phyloP scores from a whole-genome alignment of 1,284 basidiomycete genomes.

The Malassezia japonica region DNA sequence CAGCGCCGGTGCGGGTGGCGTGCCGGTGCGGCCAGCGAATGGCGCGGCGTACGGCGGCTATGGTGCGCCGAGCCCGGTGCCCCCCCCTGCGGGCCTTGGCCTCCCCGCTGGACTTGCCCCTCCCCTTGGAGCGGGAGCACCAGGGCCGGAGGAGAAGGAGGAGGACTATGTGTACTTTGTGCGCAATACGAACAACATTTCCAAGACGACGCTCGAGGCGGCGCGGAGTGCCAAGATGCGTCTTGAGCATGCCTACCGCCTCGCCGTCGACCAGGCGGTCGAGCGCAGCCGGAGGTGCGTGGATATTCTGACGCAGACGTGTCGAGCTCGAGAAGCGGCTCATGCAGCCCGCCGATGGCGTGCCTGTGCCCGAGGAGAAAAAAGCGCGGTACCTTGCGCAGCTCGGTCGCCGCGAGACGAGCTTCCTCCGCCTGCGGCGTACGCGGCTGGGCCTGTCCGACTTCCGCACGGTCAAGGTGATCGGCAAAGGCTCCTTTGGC shows the following conservation, averaged over 20 bases:
- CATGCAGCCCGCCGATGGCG: constrained; percentile 32
- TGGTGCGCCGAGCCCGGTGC: no score
- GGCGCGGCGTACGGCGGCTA: no score
- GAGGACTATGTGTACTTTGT: constrained; percentile 90
- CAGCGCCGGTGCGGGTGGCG: no score
- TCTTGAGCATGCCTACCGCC: constrained; percentile 94
- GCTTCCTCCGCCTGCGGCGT: constrained; percentile 73
- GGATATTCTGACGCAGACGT: constrained; percentile 55
- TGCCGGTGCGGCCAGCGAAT: no score
- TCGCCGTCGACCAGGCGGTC: constrained; percentile 81
- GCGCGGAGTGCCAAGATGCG: constrained; percentile 93
- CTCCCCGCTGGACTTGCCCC: no score
- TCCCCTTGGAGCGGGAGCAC: no score
- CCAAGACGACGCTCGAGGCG: constrained; percentile 76
- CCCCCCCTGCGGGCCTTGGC: no score
- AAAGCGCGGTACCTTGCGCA: constrained; percentile 84
- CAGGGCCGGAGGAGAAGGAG: constrained; percentile 49
- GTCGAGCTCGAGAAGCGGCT: constrained; percentile 85
- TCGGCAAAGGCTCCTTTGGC: constrained; percentile 96
- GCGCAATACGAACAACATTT: constrained; percentile 70
- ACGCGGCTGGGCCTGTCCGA: constrained; percentile 87
- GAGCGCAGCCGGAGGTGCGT: constrained; percentile 71
- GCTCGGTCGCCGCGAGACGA: constrained; percentile 71
- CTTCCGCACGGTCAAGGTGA: constrained; percentile 95
- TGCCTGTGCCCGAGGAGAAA: constrained; percentile 58